Evolutionary conservation across 2,329 filamentous ascomycete genomes (phyloP), one percentile per base, ranked within the genome.

Genomic region (Ophiostoma triangulosporum): DNA sequence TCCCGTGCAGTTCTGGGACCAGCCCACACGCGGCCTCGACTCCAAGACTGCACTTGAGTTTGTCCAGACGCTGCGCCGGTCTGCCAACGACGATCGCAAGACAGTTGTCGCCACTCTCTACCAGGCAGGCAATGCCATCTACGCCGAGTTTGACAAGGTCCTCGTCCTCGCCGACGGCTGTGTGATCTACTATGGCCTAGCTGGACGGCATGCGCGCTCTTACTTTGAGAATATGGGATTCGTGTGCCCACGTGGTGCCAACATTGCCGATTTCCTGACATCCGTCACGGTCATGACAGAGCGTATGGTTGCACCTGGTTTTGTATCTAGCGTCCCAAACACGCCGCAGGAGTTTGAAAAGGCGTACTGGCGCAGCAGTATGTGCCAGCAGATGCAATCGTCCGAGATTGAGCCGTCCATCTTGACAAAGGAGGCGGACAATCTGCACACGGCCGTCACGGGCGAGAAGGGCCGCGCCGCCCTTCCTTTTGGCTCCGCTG

Each of bases 401-500:
- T 60, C 63, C 14, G 80, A 81, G 74, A 67, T 69, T 1, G 61
- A 65, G 1, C 78, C 84, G 57, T 80, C 80, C 3, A 22, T 20
- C 0, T 50, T 56, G 60, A 78, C 75, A 56, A 61, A 65, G 56
- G 69, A 76, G 57, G 78, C 74, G 63, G 62, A 65, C 60, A 68
- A 68, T 15, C 69, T 80, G 9, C 72, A 75, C 61, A 68, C 57
- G 9, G 74, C 80, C 61, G 79, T 81, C 46, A 74, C 77, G 60
- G 66, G 70, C 50, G 79, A 78, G 65, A 79, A 46, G 24, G 64
- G 65, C 8, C 76, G 80, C 55, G 75, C 76, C 17, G 66, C 80
- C 79, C 95, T 12, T 95, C 89, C 65, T 70, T 95, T 49, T 82
- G 81, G 73, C 83, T n/a, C n/a, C n/a, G n/a, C n/a, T n/a, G 90